Conservation (phyloP, 108 stramenopile species). For the Nitzschia inconspicua region DNA sequence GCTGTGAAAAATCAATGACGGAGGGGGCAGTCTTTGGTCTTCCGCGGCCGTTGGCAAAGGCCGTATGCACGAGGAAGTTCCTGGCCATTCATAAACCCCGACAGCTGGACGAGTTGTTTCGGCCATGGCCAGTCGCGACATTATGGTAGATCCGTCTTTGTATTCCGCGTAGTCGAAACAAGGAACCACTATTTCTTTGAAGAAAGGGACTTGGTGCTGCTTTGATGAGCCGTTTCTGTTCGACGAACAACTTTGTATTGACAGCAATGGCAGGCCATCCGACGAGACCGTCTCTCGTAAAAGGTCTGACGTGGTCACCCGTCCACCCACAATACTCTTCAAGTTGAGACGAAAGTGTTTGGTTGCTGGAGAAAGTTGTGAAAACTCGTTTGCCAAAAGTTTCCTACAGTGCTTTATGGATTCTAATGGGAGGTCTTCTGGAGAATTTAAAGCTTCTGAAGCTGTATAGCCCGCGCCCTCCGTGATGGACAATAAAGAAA, state of each 20-base stretch:
- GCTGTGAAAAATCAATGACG: constrained; percentile 69
- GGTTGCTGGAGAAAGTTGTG: neutral
- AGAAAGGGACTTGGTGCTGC: neutral
- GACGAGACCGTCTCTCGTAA: constrained; percentile 10
- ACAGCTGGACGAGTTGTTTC: constrained; percentile 10
- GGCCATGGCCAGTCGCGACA: constrained; percentile 12
- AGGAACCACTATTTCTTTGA: constrained; percentile 39
- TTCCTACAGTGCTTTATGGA: constrained; percentile 11
- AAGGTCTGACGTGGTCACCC: constrained; percentile 2
- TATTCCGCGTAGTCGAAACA: constrained; percentile 31
- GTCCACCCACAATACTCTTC: constrained; percentile 10
- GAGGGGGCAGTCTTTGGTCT: constrained; percentile 57
- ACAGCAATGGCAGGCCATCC: constrained; percentile 18
- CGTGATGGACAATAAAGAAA: constrained; percentile 24
- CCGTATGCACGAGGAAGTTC: constrained; percentile 29
- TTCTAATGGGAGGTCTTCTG: neutral
- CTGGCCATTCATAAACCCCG: constrained; percentile 28
- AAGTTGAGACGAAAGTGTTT: constrained; percentile 7
- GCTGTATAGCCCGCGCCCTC: neutral
- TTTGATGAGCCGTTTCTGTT: neutral
- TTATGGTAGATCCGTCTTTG: constrained; percentile 20
- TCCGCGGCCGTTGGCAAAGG: constrained; percentile 71
- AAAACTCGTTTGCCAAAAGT: constrained; percentile 6
- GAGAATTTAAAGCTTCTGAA: neutral
- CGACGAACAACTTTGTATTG: neutral